Base-by-base conservation (phyloP, 106 monocot species). In the Dendrobium nobile region DNA sequence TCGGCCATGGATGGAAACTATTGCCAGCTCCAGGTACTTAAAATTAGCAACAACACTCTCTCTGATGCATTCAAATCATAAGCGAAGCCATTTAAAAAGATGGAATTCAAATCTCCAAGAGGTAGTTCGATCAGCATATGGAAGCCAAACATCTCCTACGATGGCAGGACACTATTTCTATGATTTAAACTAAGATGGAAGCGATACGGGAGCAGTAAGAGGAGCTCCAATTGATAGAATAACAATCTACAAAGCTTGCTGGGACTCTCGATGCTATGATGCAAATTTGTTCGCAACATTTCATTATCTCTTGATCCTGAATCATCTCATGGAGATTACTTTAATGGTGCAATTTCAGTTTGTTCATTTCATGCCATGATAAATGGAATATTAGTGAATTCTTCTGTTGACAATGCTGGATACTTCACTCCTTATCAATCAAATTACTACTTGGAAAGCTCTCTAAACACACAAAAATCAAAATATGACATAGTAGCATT, bases 261-360 rank as follows among this genome's bases (percentile, higher is more conserved):
- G 97, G 97, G 85, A 89, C 45, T 81, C 87, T 0, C 94, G 97
- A 13, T 97, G 97, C 73, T 97, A 94, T 80, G 97, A 97, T 84
- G 92, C 92, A 15, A 92, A 97, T 72, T 80, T 97, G 45, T 85
- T 97, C 33, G 92, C 94, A 41, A 94, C 97, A 1, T 97, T 17
- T 97, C 97, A 4, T 54, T 97, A 15, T 97, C 97, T 54, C 78
- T 97, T 58, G 94, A 92, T 40, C 92, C 94, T 3, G 80, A 83
- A 48, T 84, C 85, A 19, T 90, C 94, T 76, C 94, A 91, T 77
- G 88, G 86, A 26, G 91, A 90, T 45, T 98, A 94, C 81, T 92
- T 94, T 81, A 91, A 72, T 43, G 97, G 92, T 75, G 81, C 94
- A 0, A 90, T 98, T 54, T 98, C 94, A 0, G 79, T 98, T 0